Percentiles rank a stretch among this genome's conserved stretches.
Evolutionary conservation across 2,329 filamentous ascomycete genomes (phyloP).

Genomic region (Diaporthe sp.): DNA sequence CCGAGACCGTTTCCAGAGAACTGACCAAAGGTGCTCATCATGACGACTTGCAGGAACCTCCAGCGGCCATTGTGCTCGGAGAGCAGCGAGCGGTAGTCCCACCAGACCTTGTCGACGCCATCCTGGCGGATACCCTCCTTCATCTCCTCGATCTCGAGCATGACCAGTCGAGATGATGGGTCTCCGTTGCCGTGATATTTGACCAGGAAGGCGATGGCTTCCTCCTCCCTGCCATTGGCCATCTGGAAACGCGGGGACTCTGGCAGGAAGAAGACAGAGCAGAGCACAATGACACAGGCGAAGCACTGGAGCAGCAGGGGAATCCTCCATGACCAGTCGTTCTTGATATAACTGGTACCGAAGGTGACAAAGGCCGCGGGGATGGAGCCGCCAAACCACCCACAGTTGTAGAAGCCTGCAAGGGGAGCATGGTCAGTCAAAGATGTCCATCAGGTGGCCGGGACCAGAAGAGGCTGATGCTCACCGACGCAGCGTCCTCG

Average conservation of each 20-base stretch:
- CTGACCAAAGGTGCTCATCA: constrained; percentile 65
- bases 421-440: background rate
- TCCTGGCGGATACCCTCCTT: constrained; percentile 58
- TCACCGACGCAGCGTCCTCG: constrained; percentile 61
- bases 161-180: constrained; percentile 54
- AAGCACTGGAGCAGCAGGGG: constrained; percentile 63
- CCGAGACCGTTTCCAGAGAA: constrained; percentile 65
- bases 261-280: constrained; percentile 55
- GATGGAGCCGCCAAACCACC: constrained; percentile 66
- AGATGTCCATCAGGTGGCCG: background rate
- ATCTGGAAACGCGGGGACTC: constrained; percentile 60
- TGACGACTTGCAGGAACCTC: constrained; percentile 62
- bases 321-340: constrained; percentile 63
- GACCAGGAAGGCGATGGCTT: constrained; percentile 56
- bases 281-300: constrained; percentile 57
- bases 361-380: constrained; percentile 64
- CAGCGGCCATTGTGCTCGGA: constrained; percentile 60
- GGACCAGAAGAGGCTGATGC: constrained; percentile 30
- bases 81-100: constrained; percentile 63
- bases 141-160: constrained; percentile 59
- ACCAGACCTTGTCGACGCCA: constrained; percentile 61
- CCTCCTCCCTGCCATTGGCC: constrained; percentile 55
- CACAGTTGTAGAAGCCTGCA: constrained; percentile 64
- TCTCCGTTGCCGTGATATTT: constrained; percentile 61
- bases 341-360: constrained; percentile 59